Percentiles rank a stretch among this genome's conserved stretches.
phyloP scores from a whole-genome alignment of 441 rosid species.

The Hura crepitans region DNA sequence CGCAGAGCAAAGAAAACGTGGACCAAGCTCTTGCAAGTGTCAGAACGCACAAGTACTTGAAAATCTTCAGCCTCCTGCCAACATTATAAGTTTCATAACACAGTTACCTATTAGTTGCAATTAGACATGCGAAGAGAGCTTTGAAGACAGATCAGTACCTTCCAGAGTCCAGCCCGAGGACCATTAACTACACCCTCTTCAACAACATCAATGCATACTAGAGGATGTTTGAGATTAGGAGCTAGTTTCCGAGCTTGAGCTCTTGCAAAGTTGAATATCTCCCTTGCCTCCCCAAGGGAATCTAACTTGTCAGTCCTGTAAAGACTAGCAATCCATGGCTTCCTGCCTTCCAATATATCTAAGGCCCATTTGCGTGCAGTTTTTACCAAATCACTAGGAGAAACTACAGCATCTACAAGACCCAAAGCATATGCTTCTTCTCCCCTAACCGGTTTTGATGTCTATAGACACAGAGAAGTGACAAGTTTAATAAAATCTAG shows the following conservation, averaged over 20 bases:
- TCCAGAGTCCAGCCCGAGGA: constrained; percentile 69
- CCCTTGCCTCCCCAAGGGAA: constrained; percentile 89
- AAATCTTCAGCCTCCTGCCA: constrained; percentile 74
- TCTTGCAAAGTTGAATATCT: constrained; percentile 85
- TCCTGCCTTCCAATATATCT: constrained; percentile 62
- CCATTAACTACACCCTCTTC: constrained; percentile 85
- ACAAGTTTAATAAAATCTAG: not conserved
- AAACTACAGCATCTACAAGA: constrained; percentile 74
- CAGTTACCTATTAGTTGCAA: constrained; percentile 15
- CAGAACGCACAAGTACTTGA: constrained; percentile 52
- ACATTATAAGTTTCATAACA: constrained; percentile 22
- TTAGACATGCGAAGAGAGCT: not conserved
- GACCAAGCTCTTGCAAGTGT: constrained; percentile 82
- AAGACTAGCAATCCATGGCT: constrained; percentile 80
- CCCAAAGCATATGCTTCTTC: constrained; percentile 72
- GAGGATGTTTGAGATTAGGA: constrained; percentile 78
- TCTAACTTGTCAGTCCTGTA: constrained; percentile 77
- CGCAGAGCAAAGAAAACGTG: constrained; percentile 89
- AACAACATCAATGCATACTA: constrained; percentile 76
- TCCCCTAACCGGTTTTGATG: constrained; percentile 75
- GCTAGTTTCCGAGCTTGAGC: constrained; percentile 65
- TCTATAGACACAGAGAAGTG: constrained; percentile 35
- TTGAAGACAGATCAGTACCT: constrained; percentile 44
- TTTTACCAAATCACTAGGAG: constrained; percentile 55
- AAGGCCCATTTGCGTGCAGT: constrained; percentile 83